phyloP scores from a whole-genome alignment of 345 rosid species.

The Reutealis trisperma region DNA sequence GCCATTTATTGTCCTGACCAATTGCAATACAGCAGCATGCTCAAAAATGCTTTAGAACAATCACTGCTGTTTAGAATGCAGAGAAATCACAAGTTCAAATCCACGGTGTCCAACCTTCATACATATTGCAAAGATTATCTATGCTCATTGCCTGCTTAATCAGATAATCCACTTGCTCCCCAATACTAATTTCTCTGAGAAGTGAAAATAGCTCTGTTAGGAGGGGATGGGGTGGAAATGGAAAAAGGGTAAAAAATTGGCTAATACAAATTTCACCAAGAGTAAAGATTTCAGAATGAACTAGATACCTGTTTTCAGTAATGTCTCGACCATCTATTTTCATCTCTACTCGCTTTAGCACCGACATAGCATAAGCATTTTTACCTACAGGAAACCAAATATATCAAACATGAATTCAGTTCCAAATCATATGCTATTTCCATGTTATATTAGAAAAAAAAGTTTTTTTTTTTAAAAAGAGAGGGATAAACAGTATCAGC shows the following conservation, averaged over 20 bases:
- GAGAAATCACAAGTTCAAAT: slow-evolving; percentile 45
- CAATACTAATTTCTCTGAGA: slow-evolving; percentile 61
- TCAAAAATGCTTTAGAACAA: not conserved
- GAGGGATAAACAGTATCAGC: not conserved
- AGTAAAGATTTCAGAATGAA: slow-evolving; percentile 4
- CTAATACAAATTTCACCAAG: not conserved
- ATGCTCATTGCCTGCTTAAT: slow-evolving; percentile 79
- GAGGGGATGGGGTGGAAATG: not conserved
- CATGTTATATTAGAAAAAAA: not conserved
- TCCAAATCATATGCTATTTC: not conserved
- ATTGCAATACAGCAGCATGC: slow-evolving; percentile 9
- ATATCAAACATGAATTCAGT: slow-evolving; percentile 2
- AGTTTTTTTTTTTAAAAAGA: too few species aligned
- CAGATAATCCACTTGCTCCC: slow-evolving; percentile 86
- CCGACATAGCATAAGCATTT: slow-evolving; percentile 83
- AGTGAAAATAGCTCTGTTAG: not conserved
- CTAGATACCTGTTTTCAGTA: slow-evolving; percentile 57
- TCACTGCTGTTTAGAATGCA: slow-evolving; percentile 8
- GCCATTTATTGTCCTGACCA: not conserved
- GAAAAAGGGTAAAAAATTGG: not conserved
- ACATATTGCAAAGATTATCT: slow-evolving; percentile 96
- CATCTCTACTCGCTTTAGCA: slow-evolving; percentile 74
- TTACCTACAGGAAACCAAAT: slow-evolving; percentile 48
- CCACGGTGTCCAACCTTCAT: slow-evolving; percentile 99
- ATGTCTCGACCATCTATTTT: slow-evolving; percentile 80